Evolutionary conservation across 257 asterid species (phyloP), one percentile per base, ranked within the genome.

Genomic region (Scutellaria minor): DNA sequence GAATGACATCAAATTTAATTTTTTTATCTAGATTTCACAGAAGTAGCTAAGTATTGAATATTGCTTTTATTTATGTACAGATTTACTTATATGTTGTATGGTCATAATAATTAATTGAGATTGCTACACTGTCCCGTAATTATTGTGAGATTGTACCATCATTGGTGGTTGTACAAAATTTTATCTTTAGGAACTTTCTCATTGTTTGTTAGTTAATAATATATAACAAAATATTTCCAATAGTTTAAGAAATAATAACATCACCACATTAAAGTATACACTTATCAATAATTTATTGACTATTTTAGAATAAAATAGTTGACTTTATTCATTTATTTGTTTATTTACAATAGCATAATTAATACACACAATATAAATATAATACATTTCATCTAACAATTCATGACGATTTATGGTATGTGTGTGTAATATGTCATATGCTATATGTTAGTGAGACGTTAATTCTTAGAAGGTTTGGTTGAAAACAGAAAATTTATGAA

Each of bases 1-100:
- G 70, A 54, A 37, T 46, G 48, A 71, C 45, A 51, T 50, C 35
- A 72, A 55, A 70, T 71, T 70, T 0, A 77, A 52, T 15, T 22
- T 52, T 14, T 15, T 46, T 14, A 60, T 42, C 75, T 24, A 68
- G n/a, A 54, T 54, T 60, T 68, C 13, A 22, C 18, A 9, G 1
- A 37, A 68, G 75, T 72, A 67, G 76, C 67, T 22, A 67, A 66
- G 8, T n/a, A 68, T 68, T 68, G 8, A 67, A 59, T 64, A 31
- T 61, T 41, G 6, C 35, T 57, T 67, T 65, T 50, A 35, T 56
- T 54, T 64, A 42, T 14, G 5, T 15, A 53, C 10, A 2, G 11
- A 27, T 45, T 39, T 55, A 39, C 52, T 70, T 5, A 20, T 13
- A 9, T 53, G 53, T 39, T 35, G 20, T 14, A 6, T 53, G 41